Conservation (phyloP, 169 alveolate genomes). For the Plasmodium malariae region DNA sequence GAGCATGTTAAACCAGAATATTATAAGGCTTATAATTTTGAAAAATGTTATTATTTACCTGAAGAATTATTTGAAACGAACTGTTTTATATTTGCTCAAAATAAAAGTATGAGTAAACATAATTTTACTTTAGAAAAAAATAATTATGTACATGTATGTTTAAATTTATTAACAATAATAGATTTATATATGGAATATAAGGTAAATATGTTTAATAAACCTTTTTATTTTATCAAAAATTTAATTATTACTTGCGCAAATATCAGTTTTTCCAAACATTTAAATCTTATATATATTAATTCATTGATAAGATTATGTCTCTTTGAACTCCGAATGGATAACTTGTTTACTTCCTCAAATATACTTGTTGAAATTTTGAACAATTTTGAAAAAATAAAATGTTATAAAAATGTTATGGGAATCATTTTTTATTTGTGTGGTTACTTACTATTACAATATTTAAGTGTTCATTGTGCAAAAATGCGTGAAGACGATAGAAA, state of each 20-base stretch:
- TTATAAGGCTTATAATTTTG: constrained; percentile 23
- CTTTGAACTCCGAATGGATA: constrained; percentile 68
- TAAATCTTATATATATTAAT: constrained; percentile 39
- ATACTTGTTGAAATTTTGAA: constrained; percentile 60
- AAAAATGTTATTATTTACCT: constrained; percentile 28
- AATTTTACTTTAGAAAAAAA: constrained; percentile 30
- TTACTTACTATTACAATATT: constrained; percentile 17
- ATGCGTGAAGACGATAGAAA: constrained; percentile 11
- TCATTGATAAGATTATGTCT: constrained; percentile 55
- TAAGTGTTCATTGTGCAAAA: constrained; percentile 13
- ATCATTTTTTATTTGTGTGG: constrained; percentile 62
- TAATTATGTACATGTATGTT: constrained; percentile 18
- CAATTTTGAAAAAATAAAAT: constrained; percentile 54
- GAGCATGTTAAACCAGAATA: constrained; percentile 27
- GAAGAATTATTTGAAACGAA: constrained; percentile 33
- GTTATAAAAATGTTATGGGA: constrained; percentile 48
- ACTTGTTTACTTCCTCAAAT: constrained; percentile 18
- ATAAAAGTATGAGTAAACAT: constrained; percentile 10
- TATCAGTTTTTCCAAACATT: constrained; percentile 42
- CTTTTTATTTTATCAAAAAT: constrained; percentile 66
- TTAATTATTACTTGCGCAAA: constrained; percentile 63
- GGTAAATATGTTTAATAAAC: constrained; percentile 20
- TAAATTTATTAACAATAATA: constrained; percentile 62
- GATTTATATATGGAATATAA: constrained; percentile 75
- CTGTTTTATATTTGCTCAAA: constrained; percentile 36